Base-by-base conservation (phyloP, 2,329 filamentous ascomycete species). In the Fragosphaeria purpurea region DNA sequence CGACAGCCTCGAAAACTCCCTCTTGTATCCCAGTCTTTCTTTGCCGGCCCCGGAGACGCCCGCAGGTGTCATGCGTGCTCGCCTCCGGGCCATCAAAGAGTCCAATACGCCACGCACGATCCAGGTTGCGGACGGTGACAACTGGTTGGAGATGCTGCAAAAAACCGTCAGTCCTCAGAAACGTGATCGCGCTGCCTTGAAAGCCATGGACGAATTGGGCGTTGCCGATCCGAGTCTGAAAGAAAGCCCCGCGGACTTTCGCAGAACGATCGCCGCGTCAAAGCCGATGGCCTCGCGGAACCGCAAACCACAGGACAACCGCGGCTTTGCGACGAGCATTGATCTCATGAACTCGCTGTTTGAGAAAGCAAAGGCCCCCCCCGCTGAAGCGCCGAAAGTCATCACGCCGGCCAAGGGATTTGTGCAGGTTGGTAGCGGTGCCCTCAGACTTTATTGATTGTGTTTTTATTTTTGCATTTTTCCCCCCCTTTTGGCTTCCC, bases 321-420 rank as follows among this genome's bases (percentile, higher is more conserved):
- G 80, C 56, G 83, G 85, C 1, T 91, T 95, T 66, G 79, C 82
- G 22, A 95, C 86, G 22, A 90, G 86, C 62, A 95, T 97, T 69
- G 93, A 96, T 71, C 73, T 96, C 64, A 96, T 95, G 88, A 91
- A 95, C 64, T 95, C 88, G 45, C 73, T 96, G 50, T 96, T 94
- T 67, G 85, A 86, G 65, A 80, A 85, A 67, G 76, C 82, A 56
- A 81, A 79, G 70, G 75, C 73, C 48, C 75, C 75, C 56, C 67
- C 70, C 48, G 72, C 77, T 60, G 77, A 74, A 30, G 51, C 43
- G n/a, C 41, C 74, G 50, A 75, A 76, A 61, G 72, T 71, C 56
- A 68, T 72, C 38, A 62, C 72, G 57, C 66, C 74, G 53, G 70
- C 73, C 59, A 80, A 80, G 69, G 85, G 86, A 63, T 86, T 91